Evolutionary conservation across 78 protist genomes (phyloP), one percentile per base, ranked within the genome.

Genomic region (Polysphondylium violaceum): DNA sequence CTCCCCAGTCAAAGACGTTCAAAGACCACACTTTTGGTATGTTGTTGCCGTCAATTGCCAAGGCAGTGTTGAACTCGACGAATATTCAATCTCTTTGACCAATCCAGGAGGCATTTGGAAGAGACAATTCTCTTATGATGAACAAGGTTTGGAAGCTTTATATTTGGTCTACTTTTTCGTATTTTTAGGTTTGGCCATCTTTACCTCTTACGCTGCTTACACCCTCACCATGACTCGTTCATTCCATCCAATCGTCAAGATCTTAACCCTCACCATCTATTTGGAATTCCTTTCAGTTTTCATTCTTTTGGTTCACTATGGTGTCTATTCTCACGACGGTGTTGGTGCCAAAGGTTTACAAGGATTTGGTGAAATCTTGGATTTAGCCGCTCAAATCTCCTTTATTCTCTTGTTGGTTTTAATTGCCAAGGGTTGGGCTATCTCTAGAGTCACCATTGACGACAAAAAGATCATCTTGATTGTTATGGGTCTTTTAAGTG

Each of bases 341-440:
- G 47, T 64, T 56, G 94, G 94, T 65, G 93, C 56, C 9, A 50
- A 36, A 31, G 93, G 93, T 73, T 35, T 67, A 14, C 76, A 59
- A 71, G 93, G 87, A 43, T 64, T 87, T 55, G 93, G 93, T 87
- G 85, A 87, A 55, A 65, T 90, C 21, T 71, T 90, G 23, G 94
- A 90, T 65, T 65, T 90, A 7, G 75, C 51, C 9, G 41, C 94
- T 11, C 94, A 90, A 61, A 19, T 90, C 12, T 35, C 78, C 23
- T 74, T 90, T 31, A 90, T 75, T 31, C 67, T 90, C 38, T 67
- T 90, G 36, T 64, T 90, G 29, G 65, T 90, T 35, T 47, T 78
- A 53, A 50, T 90, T 38, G 59, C 85, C 17, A 90, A 90, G 65
- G 94, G 94, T 9, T 90, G 94, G 94, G 88, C 94, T 11, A 90